These are phyloP conservation scores for Scedosporium minutisporum DNA, from an alignment of 2,329 filamentous ascomycete genomes.

Conservation along the genomic window DNA sequence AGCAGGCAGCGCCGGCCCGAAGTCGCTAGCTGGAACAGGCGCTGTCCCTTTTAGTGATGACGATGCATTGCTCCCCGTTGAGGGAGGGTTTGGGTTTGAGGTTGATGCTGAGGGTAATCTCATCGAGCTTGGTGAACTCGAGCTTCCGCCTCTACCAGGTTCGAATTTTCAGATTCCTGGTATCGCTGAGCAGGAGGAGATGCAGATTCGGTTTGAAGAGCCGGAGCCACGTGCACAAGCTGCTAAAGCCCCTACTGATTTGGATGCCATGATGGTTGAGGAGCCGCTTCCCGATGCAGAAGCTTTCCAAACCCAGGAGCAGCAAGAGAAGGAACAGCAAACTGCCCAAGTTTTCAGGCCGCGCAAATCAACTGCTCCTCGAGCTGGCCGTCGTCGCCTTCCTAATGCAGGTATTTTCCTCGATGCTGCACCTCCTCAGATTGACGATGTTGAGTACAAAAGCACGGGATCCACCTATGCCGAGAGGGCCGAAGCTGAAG, in stretches of 20 bases:
- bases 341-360: constrained; percentile 12
- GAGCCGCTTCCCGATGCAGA: constrained; percentile 27
- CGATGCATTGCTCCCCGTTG: constrained; percentile 26
- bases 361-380: background rate
- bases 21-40: constrained; percentile 5
- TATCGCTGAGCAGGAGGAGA: constrained; percentile 3
- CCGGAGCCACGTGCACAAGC: background rate
- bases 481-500: constrained; percentile 28
- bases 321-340: constrained; percentile 8
- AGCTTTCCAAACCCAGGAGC: constrained; percentile 16
- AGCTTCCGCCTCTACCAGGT: constrained; percentile 31
- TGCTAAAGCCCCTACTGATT: background rate
- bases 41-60: constrained; percentile 24
- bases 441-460: constrained; percentile 18
- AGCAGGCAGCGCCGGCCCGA: background rate
- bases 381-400: constrained; percentile 14
- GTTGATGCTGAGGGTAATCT: constrained; percentile 44
- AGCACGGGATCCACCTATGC: constrained; percentile 15
- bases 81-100: constrained; percentile 33
- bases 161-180: background rate
- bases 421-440: constrained; percentile 20
- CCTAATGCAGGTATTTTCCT: constrained; percentile 19
- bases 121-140: constrained; percentile 28
- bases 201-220: background rate
- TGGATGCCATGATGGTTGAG: constrained; percentile 25